Conservation (phyloP, 768 basidiomycete genomes). For the Cyathus striatus region DNA sequence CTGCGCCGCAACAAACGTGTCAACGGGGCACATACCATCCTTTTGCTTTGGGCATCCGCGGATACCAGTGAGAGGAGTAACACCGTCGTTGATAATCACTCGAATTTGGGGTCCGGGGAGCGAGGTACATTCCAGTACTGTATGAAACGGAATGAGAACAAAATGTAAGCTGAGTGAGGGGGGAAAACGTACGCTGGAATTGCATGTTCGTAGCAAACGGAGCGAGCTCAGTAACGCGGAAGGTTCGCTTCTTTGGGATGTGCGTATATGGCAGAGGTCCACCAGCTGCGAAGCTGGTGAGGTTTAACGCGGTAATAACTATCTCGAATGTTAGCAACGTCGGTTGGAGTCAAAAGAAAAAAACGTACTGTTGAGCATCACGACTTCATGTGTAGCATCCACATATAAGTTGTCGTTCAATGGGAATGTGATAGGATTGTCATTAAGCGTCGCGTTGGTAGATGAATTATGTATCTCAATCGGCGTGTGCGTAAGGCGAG, state of each 20-base stretch:
- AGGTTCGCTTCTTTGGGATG: constrained; percentile 59
- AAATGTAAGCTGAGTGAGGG: constrained; percentile 1
- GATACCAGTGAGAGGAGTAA: constrained; percentile 74
- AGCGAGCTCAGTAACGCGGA: constrained; percentile 70
- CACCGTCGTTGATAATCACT: constrained; percentile 84
- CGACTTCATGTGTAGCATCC: constrained; percentile 90
- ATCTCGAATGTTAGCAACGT: constrained; percentile 5
- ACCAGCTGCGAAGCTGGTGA: constrained; percentile 64
- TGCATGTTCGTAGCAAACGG: constrained; percentile 89
- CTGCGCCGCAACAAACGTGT: constrained; percentile 67
- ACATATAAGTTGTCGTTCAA: constrained; percentile 72
- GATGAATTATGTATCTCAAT: constrained; percentile 71
- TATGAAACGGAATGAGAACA: constrained; percentile 10
- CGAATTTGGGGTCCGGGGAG: constrained; percentile 58
- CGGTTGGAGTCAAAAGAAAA: constrained; percentile 14
- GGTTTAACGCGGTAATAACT: constrained; percentile 84
- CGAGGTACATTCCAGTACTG: constrained; percentile 60
- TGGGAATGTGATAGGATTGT: constrained; percentile 67
- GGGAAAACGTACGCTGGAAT: constrained; percentile 69
- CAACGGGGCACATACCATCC: constrained; percentile 75
- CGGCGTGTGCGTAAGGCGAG: constrained; percentile 74
- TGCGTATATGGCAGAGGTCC: constrained; percentile 77
- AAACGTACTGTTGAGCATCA: constrained; percentile 82
- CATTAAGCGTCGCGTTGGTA: constrained; percentile 79
- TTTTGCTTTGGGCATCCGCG: constrained; percentile 66